These are phyloP conservation scores for Yamadazyma jaroonii DNA, from an alignment of 1,139 yeast species.

Conservation along the genomic window DNA sequence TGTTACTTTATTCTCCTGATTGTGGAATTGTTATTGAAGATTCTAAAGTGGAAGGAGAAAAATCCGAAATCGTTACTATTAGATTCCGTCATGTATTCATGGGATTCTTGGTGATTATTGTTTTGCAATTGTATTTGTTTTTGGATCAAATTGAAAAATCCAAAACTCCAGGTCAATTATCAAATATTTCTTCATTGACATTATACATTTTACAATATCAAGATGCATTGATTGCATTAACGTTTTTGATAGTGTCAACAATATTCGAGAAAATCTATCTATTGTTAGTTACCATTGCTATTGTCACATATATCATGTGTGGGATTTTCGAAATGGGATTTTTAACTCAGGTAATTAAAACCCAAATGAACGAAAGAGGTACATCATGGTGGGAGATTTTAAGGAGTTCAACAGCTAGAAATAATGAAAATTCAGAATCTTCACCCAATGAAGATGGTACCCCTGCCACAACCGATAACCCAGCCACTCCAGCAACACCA, in stretches of 20 bases:
- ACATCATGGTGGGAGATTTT: constrained; percentile 64
- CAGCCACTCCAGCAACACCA: constrained; percentile 14
- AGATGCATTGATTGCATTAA: constrained; percentile 69
- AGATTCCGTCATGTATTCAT: constrained; percentile 45
- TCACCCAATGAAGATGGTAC: too few relatives aligned
- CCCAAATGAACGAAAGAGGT: constrained; percentile 73
- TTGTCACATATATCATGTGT: constrained; percentile 66
- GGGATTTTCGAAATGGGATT: constrained; percentile 78
- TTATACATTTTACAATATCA: constrained; percentile 64
- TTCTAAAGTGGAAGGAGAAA: constrained; percentile 50
- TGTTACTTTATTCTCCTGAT: constrained; percentile 80
- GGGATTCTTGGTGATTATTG: constrained; percentile 45
- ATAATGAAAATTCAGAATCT: constrained; percentile 11
- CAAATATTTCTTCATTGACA: constrained; percentile 33
- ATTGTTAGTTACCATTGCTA: constrained; percentile 67
- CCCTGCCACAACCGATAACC: too few relatives aligned
- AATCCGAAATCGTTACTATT: constrained; percentile 47
- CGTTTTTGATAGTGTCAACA: constrained; percentile 59
- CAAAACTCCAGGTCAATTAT: constrained; percentile 75
- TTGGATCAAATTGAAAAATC: constrained; percentile 66
- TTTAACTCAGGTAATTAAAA: constrained; percentile 62
- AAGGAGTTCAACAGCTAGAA: constrained; percentile 35
- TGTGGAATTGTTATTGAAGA: constrained; percentile 61
- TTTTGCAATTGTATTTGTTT: constrained; percentile 29
- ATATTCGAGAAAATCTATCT: constrained; percentile 57